Base-by-base conservation (phyloP, 257 asterid species). In the Gentiana macrophylla region DNA sequence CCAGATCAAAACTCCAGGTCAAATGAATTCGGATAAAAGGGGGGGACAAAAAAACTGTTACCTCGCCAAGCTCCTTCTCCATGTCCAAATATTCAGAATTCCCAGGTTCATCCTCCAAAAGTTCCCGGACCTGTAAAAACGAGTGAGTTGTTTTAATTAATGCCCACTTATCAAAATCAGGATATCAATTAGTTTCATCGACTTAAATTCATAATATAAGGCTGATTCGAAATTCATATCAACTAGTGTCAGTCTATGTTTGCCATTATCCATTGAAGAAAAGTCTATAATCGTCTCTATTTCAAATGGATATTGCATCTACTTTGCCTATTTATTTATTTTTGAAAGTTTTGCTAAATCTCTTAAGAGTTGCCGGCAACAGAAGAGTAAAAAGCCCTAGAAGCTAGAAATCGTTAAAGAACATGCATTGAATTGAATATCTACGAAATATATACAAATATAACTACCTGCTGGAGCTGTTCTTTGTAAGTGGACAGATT, bases 51-150 rank as follows among this genome's bases (percentile, higher is more conserved):
- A 56, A 63, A 67, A 5, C 9, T 41, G 68, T 78, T 82, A 89
- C 97, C 99, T 92, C 99, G 33, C 43, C 74, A 49, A 92, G 97
- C 80, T 88, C 99, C 79, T 81, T 92, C 79, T 88, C 94, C 97
- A 92, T 86, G 77, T 92, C 99, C 74, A 80, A 51, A 65, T 71
- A 88, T 49, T 92, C 97, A 8, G 99, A 59, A 77, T 92, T 92
- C 69, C 72, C 74, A 36, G 86, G 91, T 46, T 88, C 95, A 71
- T 83, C 94, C 13, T 65, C 70, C 80, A 92, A 69, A 50, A 92
- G 70, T 32, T 70, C 52, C 63, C 75, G 88, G 59, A 92, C 89
- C 99, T 92, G 81, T n/a, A 41, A 59, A 69, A 49, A 46, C 45
- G 41, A 32, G 5, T 41, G 46, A 7, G 9, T 41, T 41, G 6